phyloP scores from a whole-genome alignment of 192 early-diverging fungal genomes.

The Chytriomyces sp. region DNA sequence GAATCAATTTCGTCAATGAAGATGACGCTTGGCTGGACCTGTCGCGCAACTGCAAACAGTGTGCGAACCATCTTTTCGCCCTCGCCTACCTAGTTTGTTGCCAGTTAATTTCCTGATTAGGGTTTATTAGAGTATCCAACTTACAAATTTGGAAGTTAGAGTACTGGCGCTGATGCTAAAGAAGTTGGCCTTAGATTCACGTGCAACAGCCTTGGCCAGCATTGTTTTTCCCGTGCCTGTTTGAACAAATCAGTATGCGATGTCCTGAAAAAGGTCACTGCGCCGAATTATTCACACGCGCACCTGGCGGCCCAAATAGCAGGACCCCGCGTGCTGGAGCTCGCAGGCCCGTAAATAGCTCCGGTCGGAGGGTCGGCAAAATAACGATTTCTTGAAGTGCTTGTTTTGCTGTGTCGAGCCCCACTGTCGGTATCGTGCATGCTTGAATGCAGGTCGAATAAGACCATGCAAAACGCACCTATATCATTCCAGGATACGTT shows the following conservation, averaged over 20 bases:
- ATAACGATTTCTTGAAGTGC: conserved; percentile 61
- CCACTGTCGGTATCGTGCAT: conserved; percentile 20
- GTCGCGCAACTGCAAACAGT: conserved; percentile 89
- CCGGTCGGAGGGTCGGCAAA: conserved; percentile 55
- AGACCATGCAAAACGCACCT: conserved; percentile 17
- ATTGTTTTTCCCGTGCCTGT: conserved; percentile 95
- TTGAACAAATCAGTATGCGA: neutral
- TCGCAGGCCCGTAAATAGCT: conserved; percentile 74
- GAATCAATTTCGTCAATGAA: conserved; percentile 99
- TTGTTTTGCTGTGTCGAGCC: conserved; percentile 52
- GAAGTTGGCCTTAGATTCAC: conserved; percentile 95
- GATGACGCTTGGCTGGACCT: conserved; percentile 92
- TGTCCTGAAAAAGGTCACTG: neutral
- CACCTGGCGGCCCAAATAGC: conserved; percentile 89
- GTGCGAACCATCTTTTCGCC: conserved; percentile 64
- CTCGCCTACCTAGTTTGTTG: conserved; percentile 37
- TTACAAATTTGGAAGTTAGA: too few relatives aligned
- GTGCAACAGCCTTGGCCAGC: conserved; percentile 96
- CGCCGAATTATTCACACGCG: neutral
- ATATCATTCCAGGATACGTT: conserved; percentile 55
- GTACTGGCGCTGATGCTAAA: conserved; percentile 98
- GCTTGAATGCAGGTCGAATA: neutral
- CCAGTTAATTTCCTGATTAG: too few relatives aligned
- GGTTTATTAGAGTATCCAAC: too few relatives aligned
- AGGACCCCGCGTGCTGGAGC: conserved; percentile 93